phyloP scores from a whole-genome alignment of 202 grass and related monocot genomes.

The Schoenoplectus tabernaemontani region DNA sequence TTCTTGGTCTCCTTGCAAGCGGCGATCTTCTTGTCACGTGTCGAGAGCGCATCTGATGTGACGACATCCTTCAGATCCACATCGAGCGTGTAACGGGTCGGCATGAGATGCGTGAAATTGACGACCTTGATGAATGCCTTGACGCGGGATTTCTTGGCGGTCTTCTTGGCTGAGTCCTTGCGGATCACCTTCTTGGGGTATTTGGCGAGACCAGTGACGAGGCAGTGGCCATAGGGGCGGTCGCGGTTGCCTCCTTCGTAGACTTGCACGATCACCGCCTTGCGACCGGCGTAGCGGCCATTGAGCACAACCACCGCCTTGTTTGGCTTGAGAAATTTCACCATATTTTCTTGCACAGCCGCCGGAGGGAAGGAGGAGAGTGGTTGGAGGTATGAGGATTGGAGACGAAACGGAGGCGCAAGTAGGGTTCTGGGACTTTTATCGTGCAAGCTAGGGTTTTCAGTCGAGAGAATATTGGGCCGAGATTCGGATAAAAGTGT shows the following conservation, averaged over 20 bases:
- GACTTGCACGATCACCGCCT: slow-evolving; percentile 78
- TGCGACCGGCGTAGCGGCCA: slow-evolving; percentile 56
- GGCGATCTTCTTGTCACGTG: slow-evolving; percentile 54
- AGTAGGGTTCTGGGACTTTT: neutral
- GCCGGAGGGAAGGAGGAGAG: neutral
- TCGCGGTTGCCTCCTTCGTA: slow-evolving; percentile 76
- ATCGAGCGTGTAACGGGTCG: slow-evolving; percentile 81
- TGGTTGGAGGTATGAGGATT: neutral
- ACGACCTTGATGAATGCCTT: slow-evolving; percentile 77
- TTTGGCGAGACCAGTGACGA: slow-evolving; percentile 56
- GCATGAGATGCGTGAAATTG: slow-evolving; percentile 82
- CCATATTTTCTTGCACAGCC: slow-evolving; percentile 26
- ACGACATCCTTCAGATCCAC: slow-evolving; percentile 64
- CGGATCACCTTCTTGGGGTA: slow-evolving; percentile 74
- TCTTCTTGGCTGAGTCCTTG: slow-evolving; percentile 71
- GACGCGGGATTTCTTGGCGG: slow-evolving; percentile 85
- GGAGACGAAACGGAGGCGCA: slow-evolving; percentile 12
- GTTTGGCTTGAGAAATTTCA: slow-evolving; percentile 65
- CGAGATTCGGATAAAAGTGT: neutral
- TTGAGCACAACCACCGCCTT: slow-evolving; percentile 79
- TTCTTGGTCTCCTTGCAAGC: slow-evolving; percentile 63
- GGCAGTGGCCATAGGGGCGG: slow-evolving; percentile 78
- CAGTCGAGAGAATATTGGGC: neutral
- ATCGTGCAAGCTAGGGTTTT: neutral
- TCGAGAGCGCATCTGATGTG: slow-evolving; percentile 32